Conservation (phyloP, 176 grass and related monocot genomes). For the Rhynchospora tenuis region DNA sequence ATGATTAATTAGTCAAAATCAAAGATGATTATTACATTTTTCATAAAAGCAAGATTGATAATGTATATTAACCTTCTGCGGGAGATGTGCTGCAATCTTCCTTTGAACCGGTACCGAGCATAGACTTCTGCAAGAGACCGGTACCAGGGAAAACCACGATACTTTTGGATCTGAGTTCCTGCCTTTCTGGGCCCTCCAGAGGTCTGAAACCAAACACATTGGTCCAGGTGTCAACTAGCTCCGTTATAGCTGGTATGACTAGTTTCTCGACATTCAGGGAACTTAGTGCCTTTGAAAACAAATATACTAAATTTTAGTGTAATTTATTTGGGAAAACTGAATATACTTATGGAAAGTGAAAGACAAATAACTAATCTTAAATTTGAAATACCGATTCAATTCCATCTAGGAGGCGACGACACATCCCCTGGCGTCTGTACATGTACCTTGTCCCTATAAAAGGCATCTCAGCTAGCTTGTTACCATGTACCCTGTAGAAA, state of each 20-base stretch:
- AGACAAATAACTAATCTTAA: constrained; percentile 4
- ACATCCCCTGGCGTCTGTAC: constrained; percentile 89
- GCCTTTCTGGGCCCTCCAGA: constrained; percentile 56
- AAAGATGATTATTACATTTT: constrained; percentile 5
- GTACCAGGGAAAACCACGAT: constrained; percentile 90
- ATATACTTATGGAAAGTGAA: not conserved
- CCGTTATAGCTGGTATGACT: constrained; percentile 87
- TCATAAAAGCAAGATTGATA: not conserved
- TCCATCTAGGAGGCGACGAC: constrained; percentile 68
- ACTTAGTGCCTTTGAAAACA: constrained; percentile 53
- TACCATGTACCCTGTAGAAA: constrained; percentile 77
- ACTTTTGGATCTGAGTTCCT: constrained; percentile 69
- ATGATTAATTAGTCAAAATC: constrained; percentile 5
- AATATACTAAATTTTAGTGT: constrained; percentile 21
- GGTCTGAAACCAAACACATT: constrained; percentile 76
- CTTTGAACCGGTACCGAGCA: constrained; percentile 45
- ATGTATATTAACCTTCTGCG: constrained; percentile 44
- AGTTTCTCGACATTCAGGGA: constrained; percentile 88
- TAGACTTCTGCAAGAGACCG: constrained; percentile 81
- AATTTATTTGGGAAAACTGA: not conserved
- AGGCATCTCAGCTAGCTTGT: constrained; percentile 90
- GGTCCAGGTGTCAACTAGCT: constrained; percentile 88
- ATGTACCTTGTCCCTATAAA: constrained; percentile 80
- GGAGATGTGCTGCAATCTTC: constrained; percentile 11
- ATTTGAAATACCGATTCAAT: constrained; percentile 68